phyloP scores from a whole-genome alignment of 805 yeast genomes.

The Naumovozyma baii region DNA sequence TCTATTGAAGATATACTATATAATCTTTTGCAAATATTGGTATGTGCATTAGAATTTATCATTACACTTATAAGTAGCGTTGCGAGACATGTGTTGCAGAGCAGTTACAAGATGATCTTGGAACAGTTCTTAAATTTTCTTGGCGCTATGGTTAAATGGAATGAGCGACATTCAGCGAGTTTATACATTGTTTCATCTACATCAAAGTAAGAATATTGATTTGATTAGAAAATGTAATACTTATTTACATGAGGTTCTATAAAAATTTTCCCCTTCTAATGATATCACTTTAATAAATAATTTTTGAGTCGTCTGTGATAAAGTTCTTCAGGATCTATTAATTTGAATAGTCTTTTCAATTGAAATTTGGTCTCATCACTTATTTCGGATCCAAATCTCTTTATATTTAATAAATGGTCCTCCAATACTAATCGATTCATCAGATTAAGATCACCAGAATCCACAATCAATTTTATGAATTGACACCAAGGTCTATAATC shows the following conservation, averaged over 20 bases:
- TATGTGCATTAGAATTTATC: not conserved
- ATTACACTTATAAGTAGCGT: too few species aligned
- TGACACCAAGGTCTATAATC: conserved; percentile 23
- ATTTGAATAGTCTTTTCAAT: conserved; percentile 10
- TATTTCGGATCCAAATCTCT: conserved; percentile 15
- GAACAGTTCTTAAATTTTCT: too few species aligned
- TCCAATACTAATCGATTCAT: conserved; percentile 12
- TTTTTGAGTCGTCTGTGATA: not conserved
- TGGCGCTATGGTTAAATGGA: too few species aligned
- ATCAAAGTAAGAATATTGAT: too few species aligned
- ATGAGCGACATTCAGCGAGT: too few species aligned
- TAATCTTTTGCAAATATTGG: not conserved
- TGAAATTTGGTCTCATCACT: conserved; percentile 10
- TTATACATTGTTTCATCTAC: too few species aligned
- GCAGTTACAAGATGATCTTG: too few species aligned
- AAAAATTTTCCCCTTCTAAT: too few species aligned
- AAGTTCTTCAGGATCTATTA: conserved; percentile 2
- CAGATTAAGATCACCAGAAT: conserved; percentile 10
- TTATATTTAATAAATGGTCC: conserved; percentile 21
- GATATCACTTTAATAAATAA: not conserved
- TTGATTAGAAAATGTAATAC: too few species aligned
- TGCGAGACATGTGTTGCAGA: too few species aligned
- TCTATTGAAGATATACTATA: too few species aligned
- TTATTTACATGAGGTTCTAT: not conserved
- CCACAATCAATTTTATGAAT: conserved; percentile 12